Percentiles rank a stretch among this genome's conserved stretches.
These are phyloP conservation scores for Setaria viridis DNA, from an alignment of 202 grass and related monocot species.

Conservation along the genomic window DNA sequence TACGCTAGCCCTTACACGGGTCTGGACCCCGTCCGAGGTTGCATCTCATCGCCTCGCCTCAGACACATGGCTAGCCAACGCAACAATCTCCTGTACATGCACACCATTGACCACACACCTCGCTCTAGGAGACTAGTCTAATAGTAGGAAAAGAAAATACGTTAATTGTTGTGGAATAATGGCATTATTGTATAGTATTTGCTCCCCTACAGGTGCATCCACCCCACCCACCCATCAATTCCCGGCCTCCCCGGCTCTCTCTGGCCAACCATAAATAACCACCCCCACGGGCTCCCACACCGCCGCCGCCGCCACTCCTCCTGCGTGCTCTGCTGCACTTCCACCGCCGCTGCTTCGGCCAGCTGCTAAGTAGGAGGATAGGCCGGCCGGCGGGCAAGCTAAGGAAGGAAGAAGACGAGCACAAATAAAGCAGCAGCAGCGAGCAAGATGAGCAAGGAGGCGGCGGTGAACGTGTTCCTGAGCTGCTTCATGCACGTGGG, in stretches of 20 bases:
- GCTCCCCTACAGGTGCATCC: slow-evolving; percentile 4
- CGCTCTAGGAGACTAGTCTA: too few relatives aligned
- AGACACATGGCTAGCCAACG: too few relatives aligned
- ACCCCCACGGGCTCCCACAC: neutral
- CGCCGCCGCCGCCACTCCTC: neutral
- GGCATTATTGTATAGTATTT: neutral
- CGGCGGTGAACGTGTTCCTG: slow-evolving; percentile 50
- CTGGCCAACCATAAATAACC: slow-evolving; percentile 32
- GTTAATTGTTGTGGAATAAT: neutral
- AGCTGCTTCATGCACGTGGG: slow-evolving; percentile 58
- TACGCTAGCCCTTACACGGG: too few relatives aligned
- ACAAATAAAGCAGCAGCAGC: neutral
- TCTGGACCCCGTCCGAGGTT: too few relatives aligned
- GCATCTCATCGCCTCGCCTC: too few relatives aligned
- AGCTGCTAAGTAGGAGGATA: too few relatives aligned
- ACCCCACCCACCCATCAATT: slow-evolving; percentile 30
- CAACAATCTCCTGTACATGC: too few relatives aligned
- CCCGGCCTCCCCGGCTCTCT: neutral
- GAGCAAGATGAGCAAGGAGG: slow-evolving; percentile 40
- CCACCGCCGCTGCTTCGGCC: neutral
- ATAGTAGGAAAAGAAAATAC: too few relatives aligned
- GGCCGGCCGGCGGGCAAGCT: too few relatives aligned
- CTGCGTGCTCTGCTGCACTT: neutral
- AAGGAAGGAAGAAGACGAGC: too few relatives aligned
- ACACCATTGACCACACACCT: too few relatives aligned